phyloP scores from a whole-genome alignment of 805 yeast genomes.

The Monosporozyma aerobia region DNA sequence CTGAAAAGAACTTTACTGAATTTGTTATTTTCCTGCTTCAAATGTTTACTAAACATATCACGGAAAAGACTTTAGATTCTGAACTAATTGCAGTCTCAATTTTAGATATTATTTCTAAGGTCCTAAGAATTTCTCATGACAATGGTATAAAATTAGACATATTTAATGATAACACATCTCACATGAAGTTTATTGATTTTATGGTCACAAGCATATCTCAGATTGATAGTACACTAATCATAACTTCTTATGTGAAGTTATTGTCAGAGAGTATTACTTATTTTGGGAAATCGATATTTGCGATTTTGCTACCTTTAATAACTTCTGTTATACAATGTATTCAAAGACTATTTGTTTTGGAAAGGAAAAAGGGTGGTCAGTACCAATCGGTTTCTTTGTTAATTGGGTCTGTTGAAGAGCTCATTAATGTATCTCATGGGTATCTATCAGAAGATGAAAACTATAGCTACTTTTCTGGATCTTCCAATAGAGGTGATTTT shows the following conservation, averaged over 20 bases:
- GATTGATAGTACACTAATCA: conserved; percentile 33
- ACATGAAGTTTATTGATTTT: conserved; percentile 34
- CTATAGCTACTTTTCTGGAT: conserved; percentile 14
- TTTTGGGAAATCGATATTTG: conserved; percentile 43
- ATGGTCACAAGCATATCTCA: conserved; percentile 41
- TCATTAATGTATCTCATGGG: conserved; percentile 50
- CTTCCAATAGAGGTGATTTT: conserved; percentile 22
- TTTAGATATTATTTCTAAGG: conserved; percentile 26
- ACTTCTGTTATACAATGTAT: conserved; percentile 34
- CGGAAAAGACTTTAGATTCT: conserved; percentile 16
- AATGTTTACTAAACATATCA: conserved; percentile 25
- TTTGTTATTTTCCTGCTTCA: conserved; percentile 37
- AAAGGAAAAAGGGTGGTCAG: conserved; percentile 32
- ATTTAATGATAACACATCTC: conserved; percentile 25
- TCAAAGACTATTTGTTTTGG: conserved; percentile 12
- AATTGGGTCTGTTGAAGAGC: conserved; percentile 54
- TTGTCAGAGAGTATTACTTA: conserved; percentile 43
- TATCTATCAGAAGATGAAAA: conserved; percentile 35
- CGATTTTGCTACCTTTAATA: conserved; percentile 45
- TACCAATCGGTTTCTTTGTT: conserved; percentile 38
- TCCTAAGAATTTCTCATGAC: conserved; percentile 24
- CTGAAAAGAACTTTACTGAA: conserved; percentile 43
- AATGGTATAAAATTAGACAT: conserved; percentile 26
- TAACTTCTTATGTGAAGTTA: conserved; percentile 33
- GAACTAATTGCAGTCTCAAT: conserved; percentile 28